Evolutionary conservation across 352 stramenopile genomes (phyloP).

Genomic region (Phytophthora macrochlamydospora): DNA sequence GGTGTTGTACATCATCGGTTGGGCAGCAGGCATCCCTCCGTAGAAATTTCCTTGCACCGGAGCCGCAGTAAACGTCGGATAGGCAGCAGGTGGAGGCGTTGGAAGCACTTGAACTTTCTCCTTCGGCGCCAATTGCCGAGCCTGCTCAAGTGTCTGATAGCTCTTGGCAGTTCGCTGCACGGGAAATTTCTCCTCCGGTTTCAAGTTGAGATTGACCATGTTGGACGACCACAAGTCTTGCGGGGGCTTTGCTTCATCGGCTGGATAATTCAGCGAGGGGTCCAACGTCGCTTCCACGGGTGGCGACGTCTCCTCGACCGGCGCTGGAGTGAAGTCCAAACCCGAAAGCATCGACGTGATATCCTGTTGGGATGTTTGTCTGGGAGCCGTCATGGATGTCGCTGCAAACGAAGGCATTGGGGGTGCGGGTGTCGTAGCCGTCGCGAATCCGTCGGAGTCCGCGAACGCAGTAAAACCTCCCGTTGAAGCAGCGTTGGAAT

Average conservation of each 20-base stretch:
- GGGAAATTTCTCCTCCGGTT: slow-evolving; percentile 54
- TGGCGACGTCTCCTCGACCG: slow-evolving; percentile 35
- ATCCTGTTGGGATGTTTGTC: slow-evolving; percentile 41
- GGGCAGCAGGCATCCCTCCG: slow-evolving; percentile 30
- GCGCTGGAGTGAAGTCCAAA: slow-evolving; percentile 70
- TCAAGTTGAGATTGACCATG: slow-evolving; percentile 82
- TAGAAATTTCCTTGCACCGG: slow-evolving; percentile 30
- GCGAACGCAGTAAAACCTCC: slow-evolving; percentile 33
- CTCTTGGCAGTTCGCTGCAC: slow-evolving; percentile 48
- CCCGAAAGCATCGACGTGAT: slow-evolving; percentile 82
- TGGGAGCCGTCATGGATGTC: slow-evolving; percentile 2
- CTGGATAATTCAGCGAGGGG: slow-evolving; percentile 21
- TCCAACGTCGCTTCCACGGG: slow-evolving; percentile 20
- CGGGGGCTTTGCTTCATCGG: slow-evolving; percentile 29
- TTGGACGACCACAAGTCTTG: slow-evolving; percentile 69
- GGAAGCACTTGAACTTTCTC: slow-evolving; percentile 72
- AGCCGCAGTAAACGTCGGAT: slow-evolving; percentile 26
- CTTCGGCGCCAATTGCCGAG: slow-evolving; percentile 58
- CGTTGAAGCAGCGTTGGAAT: slow-evolving; percentile 3
- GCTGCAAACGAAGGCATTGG: slow-evolving; percentile 12
- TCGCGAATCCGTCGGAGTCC: slow-evolving; percentile 28
- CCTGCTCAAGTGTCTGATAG: slow-evolving; percentile 79
- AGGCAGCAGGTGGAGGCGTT: slow-evolving; percentile 32
- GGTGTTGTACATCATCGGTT: slow-evolving; percentile 47
- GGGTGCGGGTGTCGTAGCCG: slow-evolving; percentile 9